Evolutionary conservation across 148 eudicot species (phyloP).

Genomic region (Selenicereus undatus): DNA sequence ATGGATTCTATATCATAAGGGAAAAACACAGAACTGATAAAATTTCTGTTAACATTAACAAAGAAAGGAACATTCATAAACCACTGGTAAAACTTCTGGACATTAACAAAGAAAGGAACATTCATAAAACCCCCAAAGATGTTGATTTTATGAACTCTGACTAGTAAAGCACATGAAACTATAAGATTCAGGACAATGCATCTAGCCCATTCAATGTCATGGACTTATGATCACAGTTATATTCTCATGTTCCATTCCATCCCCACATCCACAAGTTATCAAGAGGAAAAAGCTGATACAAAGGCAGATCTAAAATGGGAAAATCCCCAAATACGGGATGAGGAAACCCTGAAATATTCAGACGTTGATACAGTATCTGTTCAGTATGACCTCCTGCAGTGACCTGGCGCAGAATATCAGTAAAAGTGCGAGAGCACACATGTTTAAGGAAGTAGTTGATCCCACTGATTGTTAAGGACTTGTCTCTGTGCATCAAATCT

Average conservation of each 20-base stretch:
- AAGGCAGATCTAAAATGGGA: conserved; percentile 10
- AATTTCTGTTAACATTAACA: too few relatives aligned
- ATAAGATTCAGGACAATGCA: neutral
- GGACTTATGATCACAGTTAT: neutral
- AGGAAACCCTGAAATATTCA: conserved; percentile 21
- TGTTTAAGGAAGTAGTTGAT: conserved; percentile 14
- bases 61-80: too few relatives aligned
- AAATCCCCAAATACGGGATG: conserved; percentile 22
- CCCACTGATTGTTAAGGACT: conserved; percentile 9
- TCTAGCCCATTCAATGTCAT: neutral
- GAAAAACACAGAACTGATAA: too few relatives aligned
- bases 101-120: too few relatives aligned
- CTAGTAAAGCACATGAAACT: neutral
- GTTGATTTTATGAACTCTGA: too few relatives aligned
- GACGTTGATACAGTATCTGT: neutral
- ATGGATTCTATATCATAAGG: too few relatives aligned
- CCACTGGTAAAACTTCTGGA: too few relatives aligned
- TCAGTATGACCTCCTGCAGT: neutral
- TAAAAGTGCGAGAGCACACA: conserved; percentile 26
- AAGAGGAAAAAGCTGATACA: neutral
- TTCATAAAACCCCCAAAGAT: too few relatives aligned
- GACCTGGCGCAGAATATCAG: conserved; percentile 18
- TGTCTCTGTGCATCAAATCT: conserved; percentile 13
- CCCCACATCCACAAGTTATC: conserved; percentile 23
- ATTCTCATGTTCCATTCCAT: conserved; percentile 15